Base-by-base conservation (phyloP, 345 rosid genomes). In the Kandelia obovata region DNA sequence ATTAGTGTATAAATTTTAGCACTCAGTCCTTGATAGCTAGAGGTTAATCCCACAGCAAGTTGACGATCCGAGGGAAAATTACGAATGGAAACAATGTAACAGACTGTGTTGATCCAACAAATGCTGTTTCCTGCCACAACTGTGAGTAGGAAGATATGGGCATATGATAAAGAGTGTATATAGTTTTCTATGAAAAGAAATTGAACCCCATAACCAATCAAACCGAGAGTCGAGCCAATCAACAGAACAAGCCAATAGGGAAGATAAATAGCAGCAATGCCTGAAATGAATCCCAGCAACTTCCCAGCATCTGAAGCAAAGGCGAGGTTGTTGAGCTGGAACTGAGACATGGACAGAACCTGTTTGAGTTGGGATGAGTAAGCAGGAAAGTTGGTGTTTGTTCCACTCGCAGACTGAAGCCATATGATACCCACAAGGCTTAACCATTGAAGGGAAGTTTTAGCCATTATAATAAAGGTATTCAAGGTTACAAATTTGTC, bases 301-400 rank as follows among this genome's bases (percentile, higher is more conserved):
- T 95, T 95, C n/a, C 97, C 96, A 15, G 99, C 87, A 58, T 95
- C 96, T 0, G 96, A 88, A 68, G 99, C 99, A 31, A 92, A 95
- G 34, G 97, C 92, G 39, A 95, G 92, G 71, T 85, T 79, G 76
- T 92, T 95, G 65, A 95, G 89, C 58, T 92, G 87, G 35, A 89
- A 62, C 61, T 95, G 96, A 67, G 96, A 88, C 62, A 95, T 72
- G 25, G 92, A 85, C 66, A 95, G 88, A 28, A 86, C 75, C 23
- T 77, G 67, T 71, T 95, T 95, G 62, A 95, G 89, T 71, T 90
- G 92, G 27, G 96, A 85, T 26, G 97, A 95, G 79, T 92, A 95
- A 39, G 96, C 93, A 1, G 97, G 96, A 71, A 95, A 95, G 69
- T 85, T 90, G 56, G 89, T 49, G 86, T 95, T 90, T 6, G 96